A percentile compares a stretch with the other conserved stretches of the same genome.
Conservation (phyloP, 1,139 yeast genomes). For the Zygosaccharomyces sapae region DNA sequence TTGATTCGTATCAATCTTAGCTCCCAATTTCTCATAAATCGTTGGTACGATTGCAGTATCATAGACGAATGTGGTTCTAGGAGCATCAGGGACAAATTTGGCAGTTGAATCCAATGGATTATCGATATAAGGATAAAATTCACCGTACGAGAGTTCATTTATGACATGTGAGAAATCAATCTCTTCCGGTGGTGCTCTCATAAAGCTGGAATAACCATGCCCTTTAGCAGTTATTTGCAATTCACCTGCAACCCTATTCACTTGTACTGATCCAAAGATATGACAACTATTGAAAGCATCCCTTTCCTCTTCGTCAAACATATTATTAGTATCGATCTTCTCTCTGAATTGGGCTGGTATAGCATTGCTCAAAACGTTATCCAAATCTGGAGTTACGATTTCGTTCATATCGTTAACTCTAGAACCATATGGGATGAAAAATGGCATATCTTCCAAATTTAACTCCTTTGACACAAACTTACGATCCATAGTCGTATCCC, state of each 20-base stretch:
- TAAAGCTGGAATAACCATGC: conserved; percentile 47
- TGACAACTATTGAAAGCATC: conserved; percentile 59
- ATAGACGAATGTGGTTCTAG: conserved; percentile 53
- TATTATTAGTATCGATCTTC: conserved; percentile 24
- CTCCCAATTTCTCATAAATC: conserved; percentile 63
- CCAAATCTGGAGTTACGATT: conserved; percentile 59
- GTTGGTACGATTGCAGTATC: conserved; percentile 83
- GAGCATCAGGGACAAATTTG: conserved; percentile 46
- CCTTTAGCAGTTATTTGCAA: conserved; percentile 81
- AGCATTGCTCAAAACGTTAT: conserved; percentile 60
- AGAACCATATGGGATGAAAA: conserved; percentile 50
- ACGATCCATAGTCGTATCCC: conserved; percentile 73
- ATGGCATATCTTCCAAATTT: conserved; percentile 58
- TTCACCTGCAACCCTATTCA: conserved; percentile 81
- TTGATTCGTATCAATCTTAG: conserved; percentile 74
- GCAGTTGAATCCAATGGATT: conserved; percentile 82
- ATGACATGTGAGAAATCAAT: conserved; percentile 81
- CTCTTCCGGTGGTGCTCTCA: conserved; percentile 46
- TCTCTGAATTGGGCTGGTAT: conserved; percentile 59
- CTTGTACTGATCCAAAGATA: conserved; percentile 80
- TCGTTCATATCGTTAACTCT: conserved; percentile 45
- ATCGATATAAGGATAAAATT: conserved; percentile 75
- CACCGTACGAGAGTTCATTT: conserved; percentile 87
- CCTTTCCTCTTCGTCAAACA: conserved; percentile 20
- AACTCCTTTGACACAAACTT: conserved; percentile 73